Conservation (phyloP, 306 rosid genomes). For the Senna tora region DNA sequence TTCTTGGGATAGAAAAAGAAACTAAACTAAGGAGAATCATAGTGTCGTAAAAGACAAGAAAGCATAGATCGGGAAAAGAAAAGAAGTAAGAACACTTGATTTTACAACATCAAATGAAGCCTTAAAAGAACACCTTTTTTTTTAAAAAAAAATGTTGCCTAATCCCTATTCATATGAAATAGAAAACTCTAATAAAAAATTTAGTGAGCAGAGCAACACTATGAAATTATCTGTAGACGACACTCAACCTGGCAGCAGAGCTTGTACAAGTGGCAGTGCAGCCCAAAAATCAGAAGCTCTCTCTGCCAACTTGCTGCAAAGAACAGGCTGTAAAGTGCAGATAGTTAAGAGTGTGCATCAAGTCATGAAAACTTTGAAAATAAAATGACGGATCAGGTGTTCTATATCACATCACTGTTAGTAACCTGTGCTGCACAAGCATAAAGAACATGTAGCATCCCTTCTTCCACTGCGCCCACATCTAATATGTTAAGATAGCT, state of each 20-base stretch:
- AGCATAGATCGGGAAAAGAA: neutral
- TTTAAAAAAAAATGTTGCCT: neutral
- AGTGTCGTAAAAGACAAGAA: neutral
- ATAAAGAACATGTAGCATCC: constrained; percentile 84
- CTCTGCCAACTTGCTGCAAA: constrained; percentile 88
- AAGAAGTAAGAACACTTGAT: no score
- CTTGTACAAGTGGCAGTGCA: constrained; percentile 82
- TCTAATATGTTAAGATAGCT: constrained; percentile 79
- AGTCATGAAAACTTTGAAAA: constrained; percentile 30
- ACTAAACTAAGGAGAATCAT: neutral
- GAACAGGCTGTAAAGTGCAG: constrained; percentile 69
- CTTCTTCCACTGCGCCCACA: constrained; percentile 88
- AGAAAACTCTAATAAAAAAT: neutral
- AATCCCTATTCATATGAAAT: neutral
- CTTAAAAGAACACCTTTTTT: no score
- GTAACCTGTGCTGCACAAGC: constrained; percentile 92
- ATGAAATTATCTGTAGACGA: constrained; percentile 20
- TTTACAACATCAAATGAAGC: no score
- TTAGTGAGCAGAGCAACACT: neutral
- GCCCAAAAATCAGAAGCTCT: constrained; percentile 77
- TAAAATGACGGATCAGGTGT: constrained; percentile 17
- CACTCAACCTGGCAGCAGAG: constrained; percentile 86
- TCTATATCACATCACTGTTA: constrained; percentile 40
- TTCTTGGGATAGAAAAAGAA: neutral
- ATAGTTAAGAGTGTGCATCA: constrained; percentile 45